A percentile compares a stretch with the other conserved stretches of the same genome.
These are phyloP conservation scores for Colletotrichum spaethianum DNA, from an alignment of 2,329 filamentous ascomycete genomes.

Conservation along the genomic window DNA sequence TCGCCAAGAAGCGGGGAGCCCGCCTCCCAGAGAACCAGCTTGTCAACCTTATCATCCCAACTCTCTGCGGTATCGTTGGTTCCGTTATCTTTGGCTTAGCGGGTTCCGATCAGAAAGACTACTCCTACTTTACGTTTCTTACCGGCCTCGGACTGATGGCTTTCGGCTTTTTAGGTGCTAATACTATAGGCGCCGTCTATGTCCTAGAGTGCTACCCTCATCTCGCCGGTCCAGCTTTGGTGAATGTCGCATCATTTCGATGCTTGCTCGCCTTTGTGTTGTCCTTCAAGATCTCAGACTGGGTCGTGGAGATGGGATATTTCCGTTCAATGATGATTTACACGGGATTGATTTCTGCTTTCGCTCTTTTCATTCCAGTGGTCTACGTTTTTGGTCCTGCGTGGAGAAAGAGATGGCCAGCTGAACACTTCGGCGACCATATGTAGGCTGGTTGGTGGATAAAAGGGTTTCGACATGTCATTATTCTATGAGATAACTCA, in stretches of 20 bases:
- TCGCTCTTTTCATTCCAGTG: conserved; percentile 47
- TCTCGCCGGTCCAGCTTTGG: conserved; percentile 47
- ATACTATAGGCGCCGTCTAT: conserved; percentile 49
- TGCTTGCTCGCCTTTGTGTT: conserved; percentile 49
- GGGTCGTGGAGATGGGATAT: conserved; percentile 48
- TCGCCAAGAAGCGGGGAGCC: conserved; percentile 45
- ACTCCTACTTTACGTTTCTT: conserved; percentile 46
- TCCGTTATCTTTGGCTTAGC: conserved; percentile 50
- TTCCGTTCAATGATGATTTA: conserved; percentile 49
- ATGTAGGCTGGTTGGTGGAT: conserved; percentile 36
- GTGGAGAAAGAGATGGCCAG: conserved; percentile 28
- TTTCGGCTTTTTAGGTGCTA: conserved; percentile 47
- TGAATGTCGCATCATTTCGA: conserved; percentile 51
- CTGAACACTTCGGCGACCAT: conserved; percentile 17
- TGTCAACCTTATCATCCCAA: conserved; percentile 48
- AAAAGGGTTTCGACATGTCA: background rate
- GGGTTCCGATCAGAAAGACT: conserved; percentile 45
- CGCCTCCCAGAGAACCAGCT: conserved; percentile 52
- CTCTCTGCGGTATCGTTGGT: conserved; percentile 47
- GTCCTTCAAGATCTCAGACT: conserved; percentile 46
- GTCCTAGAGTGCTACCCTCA: conserved; percentile 51
- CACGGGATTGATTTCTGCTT: conserved; percentile 49
- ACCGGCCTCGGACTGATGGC: conserved; percentile 47
- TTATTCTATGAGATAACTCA: too few relatives aligned
- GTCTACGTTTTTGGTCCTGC: conserved; percentile 43